These are phyloP conservation scores for Moelleriella libera DNA, from an alignment of 2,329 filamentous ascomycete species.

Conservation along the genomic window DNA sequence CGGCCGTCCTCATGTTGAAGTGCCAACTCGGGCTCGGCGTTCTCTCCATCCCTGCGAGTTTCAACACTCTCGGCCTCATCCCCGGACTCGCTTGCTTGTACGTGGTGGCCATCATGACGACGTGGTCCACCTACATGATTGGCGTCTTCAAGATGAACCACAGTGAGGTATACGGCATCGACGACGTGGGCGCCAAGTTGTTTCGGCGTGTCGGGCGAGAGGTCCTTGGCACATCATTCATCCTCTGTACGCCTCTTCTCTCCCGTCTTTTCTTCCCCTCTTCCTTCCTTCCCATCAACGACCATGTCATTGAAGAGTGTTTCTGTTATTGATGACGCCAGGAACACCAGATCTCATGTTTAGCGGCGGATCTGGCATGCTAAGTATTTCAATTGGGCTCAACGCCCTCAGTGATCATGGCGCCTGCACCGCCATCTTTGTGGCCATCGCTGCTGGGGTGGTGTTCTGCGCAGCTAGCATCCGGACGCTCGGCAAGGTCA, in stretches of 20 bases:
- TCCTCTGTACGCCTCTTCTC: slow-evolving; percentile 14
- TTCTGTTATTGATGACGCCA: no score
- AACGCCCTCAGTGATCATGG: slow-evolving; percentile 20
- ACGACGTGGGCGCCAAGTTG: slow-evolving; percentile 32
- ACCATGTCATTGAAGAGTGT: no score
- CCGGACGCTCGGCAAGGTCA: slow-evolving; percentile 11
- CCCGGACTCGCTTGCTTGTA: slow-evolving; percentile 29
- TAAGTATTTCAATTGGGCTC: slow-evolving; percentile 19
- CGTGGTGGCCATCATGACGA: slow-evolving; percentile 25
- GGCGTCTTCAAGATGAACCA: slow-evolving; percentile 35
- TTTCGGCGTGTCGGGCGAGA: slow-evolving; percentile 30
- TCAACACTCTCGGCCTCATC: slow-evolving; percentile 29
- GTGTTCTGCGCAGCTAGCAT: slow-evolving; percentile 14
- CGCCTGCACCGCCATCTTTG: slow-evolving; percentile 10
- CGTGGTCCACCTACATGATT: slow-evolving; percentile 32
- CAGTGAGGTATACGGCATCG: slow-evolving; percentile 35
- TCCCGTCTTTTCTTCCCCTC: not conserved
- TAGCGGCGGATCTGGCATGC: slow-evolving; percentile 21
- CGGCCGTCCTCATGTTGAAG: slow-evolving; percentile 29
- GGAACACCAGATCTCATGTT: slow-evolving; percentile 6
- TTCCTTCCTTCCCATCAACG: no score
- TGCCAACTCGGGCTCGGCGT: slow-evolving; percentile 30
- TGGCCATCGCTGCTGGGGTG: slow-evolving; percentile 14
- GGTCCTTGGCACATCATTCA: slow-evolving; percentile 20
- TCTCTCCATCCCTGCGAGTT: slow-evolving; percentile 30